These are phyloP conservation scores for Cucumis sativus DNA, from an alignment of 306 rosid species.

Conservation along the genomic window Cucumber_9930_V3 NC_026658.2:24447501-24448000, in stretches of 20 bases:
- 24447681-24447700: conserved; percentile 32
- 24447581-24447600: conserved; percentile 13
- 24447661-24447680: conserved; percentile 31
- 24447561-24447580: neutral
- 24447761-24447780: conserved; percentile 40
- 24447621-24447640: conserved; percentile 21
- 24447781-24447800: conserved; percentile 28
- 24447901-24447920: conserved; percentile 31
- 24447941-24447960: conserved; percentile 25
- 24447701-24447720: conserved; percentile 35
- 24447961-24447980: neutral
- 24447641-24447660: conserved; percentile 44
- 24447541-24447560: no score
- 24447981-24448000: conserved; percentile 37
- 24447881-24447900: conserved; percentile 11
- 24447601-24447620: conserved; percentile 37
- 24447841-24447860: conserved; percentile 24
- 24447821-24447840: neutral
- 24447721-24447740: conserved; percentile 33
- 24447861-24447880: neutral
- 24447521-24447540: no score
- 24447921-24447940: conserved; percentile 42
- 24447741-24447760: conserved; percentile 75
- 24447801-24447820: neutral
- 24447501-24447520: no score